Percentiles rank a stretch among this genome's conserved stretches.
phyloP scores from a whole-genome alignment of 2,329 filamentous ascomycete genomes.

The Xylariales sp. region DNA sequence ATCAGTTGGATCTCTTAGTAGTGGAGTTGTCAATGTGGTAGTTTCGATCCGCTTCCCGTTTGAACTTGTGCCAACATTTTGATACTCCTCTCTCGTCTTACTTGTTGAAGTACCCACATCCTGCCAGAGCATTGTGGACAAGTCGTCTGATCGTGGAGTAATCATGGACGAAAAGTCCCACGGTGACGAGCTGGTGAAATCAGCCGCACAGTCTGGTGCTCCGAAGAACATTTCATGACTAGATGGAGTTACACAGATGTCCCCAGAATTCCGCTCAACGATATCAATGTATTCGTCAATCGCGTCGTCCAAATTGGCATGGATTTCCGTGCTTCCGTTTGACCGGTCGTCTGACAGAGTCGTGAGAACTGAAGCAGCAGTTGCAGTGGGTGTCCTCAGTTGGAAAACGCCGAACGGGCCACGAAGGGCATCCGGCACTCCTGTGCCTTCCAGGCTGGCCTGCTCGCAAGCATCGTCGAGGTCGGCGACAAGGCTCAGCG shows the following conservation, averaged over 20 bases:
- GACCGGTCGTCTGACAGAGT: background rate
- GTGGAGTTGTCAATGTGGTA: background rate
- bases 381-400: background rate
- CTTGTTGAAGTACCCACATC: too few relatives aligned
- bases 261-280: too few relatives aligned
- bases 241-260: too few relatives aligned
- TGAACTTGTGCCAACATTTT: background rate
- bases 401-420: constrained; percentile 13
- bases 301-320: too few relatives aligned
- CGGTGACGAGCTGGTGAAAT: too few relatives aligned
- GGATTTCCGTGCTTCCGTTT: background rate
- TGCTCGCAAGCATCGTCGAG: constrained; percentile 12
- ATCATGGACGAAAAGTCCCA: too few relatives aligned
- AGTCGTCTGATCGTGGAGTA: too few relatives aligned
- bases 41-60: background rate
- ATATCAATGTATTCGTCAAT: too few relatives aligned
- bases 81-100: too few relatives aligned
- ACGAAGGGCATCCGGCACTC: constrained; percentile 1
- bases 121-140: too few relatives aligned
- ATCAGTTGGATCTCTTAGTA: background rate
- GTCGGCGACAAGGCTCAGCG: constrained; percentile 17
- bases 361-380: background rate
- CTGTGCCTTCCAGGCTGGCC: background rate
- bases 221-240: too few relatives aligned
- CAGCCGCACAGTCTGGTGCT: too few relatives aligned